These are phyloP conservation scores for Phytophthora boehmeriae DNA, from an alignment of 352 stramenopile species.

Conservation along the genomic window DNA sequence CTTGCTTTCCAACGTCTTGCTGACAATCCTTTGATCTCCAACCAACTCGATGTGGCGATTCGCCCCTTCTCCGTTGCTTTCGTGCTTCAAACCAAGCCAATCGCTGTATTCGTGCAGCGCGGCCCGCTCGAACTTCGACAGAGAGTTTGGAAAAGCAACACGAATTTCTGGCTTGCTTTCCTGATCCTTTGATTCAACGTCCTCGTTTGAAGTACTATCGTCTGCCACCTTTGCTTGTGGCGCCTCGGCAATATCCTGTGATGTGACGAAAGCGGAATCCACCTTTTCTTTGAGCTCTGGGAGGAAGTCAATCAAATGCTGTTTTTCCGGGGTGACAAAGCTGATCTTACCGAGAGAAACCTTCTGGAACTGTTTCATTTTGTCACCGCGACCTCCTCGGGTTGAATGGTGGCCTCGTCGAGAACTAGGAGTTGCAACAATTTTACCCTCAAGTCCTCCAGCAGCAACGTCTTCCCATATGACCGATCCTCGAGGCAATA, in stretches of 20 bases:
- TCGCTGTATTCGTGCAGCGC: slow-evolving; percentile 72
- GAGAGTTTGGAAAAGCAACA: slow-evolving; percentile 40
- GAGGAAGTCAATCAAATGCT: slow-evolving; percentile 65
- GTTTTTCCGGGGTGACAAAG: slow-evolving; percentile 39
- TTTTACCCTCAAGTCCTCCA: slow-evolving; percentile 46
- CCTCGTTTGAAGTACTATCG: slow-evolving; percentile 12
- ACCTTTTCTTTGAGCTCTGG: slow-evolving; percentile 67
- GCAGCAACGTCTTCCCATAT: slow-evolving; percentile 68
- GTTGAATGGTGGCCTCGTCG: slow-evolving; percentile 28
- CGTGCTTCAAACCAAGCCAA: slow-evolving; percentile 59
- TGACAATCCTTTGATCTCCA: slow-evolving; percentile 29
- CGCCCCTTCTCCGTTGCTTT: slow-evolving; percentile 49
- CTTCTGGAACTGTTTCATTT: slow-evolving; percentile 41
- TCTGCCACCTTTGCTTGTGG: slow-evolving; percentile 17
- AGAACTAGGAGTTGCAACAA: slow-evolving; percentile 48
- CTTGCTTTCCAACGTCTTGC: slow-evolving; percentile 28
- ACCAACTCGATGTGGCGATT: slow-evolving; percentile 49
- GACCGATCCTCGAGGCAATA: slow-evolving; percentile 58
- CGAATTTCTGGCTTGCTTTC: slow-evolving; percentile 36
- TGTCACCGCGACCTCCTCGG: slow-evolving; percentile 33
- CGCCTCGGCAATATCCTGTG: slow-evolving; percentile 18
- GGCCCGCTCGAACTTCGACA: slow-evolving; percentile 73
- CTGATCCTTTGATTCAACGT: slow-evolving; percentile 10
- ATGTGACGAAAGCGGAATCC: slow-evolving; percentile 45
- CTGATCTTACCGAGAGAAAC: slow-evolving; percentile 46